These are phyloP conservation scores for Fragilariopsis cylindrus DNA, from an alignment of 108 stramenopile genomes.

Conservation along the genomic window DNA sequence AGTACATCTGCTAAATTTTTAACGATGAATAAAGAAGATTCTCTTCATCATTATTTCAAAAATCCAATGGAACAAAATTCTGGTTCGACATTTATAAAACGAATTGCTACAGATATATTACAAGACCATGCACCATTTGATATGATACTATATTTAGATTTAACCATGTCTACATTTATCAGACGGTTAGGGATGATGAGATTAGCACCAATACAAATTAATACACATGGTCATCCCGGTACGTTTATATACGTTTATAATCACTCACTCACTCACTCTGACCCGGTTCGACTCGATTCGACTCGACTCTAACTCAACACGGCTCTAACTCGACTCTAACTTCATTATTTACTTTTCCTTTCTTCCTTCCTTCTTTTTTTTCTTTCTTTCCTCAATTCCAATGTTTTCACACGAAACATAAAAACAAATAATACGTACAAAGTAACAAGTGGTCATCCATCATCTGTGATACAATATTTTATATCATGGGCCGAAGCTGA, in stretches of 20 bases:
- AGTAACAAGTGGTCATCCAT: slow-evolving; percentile 33
- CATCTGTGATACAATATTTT: slow-evolving; percentile 30
- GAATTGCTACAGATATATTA: background rate
- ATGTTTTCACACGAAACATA: too few relatives aligned
- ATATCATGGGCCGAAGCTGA: slow-evolving; percentile 47
- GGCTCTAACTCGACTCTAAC: too few relatives aligned
- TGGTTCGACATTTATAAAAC: background rate
- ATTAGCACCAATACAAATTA: slow-evolving; percentile 40
- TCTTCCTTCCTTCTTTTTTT: too few relatives aligned
- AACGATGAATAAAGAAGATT: slow-evolving; percentile 8
- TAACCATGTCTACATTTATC: slow-evolving; percentile 30
- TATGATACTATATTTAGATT: slow-evolving; percentile 37
- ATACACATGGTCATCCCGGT: slow-evolving; percentile 37
- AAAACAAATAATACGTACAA: too few relatives aligned
- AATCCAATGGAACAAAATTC: background rate
- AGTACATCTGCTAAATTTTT: slow-evolving; percentile 4
- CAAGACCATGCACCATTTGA: slow-evolving; percentile 24
- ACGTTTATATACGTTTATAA: too few relatives aligned
- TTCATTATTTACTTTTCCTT: too few relatives aligned
- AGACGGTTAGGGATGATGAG: slow-evolving; percentile 30
- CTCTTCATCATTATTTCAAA: slow-evolving; percentile 9
- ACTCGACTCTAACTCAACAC: too few relatives aligned
- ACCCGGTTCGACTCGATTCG: too few relatives aligned
- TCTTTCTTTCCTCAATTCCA: too few relatives aligned
- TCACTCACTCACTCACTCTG: too few relatives aligned